A percentile compares a stretch with the other conserved stretches of the same genome.
These are phyloP conservation scores for Aspergillus indologenus DNA, from an alignment of 495 filamentous ascomycete species.

Conservation along the genomic window DNA sequence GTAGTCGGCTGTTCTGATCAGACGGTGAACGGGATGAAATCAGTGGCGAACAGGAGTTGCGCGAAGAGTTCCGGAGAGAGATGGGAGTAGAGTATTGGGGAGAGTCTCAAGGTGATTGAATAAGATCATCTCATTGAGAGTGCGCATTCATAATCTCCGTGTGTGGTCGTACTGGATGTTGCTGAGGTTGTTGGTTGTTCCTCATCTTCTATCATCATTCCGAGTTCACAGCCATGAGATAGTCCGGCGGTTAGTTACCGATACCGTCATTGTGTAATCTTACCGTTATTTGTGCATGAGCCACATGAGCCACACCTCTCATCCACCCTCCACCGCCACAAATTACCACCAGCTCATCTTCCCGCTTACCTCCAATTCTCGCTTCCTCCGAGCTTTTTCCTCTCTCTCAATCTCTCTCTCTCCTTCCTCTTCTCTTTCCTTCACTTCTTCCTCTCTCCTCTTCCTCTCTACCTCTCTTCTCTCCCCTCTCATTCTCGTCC, in stretches of 20 bases:
- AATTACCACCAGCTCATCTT: slow-evolving; percentile 8
- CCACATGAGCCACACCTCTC: slow-evolving; percentile 1
- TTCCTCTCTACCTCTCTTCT: slow-evolving; percentile 24
- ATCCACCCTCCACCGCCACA: not conserved
- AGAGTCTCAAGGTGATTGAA: not conserved
- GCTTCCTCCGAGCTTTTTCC: slow-evolving; percentile 6
- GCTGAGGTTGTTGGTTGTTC: no score
- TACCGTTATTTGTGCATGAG: not conserved
- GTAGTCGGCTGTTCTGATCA: slow-evolving; percentile 1
- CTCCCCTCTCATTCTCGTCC: slow-evolving; percentile 23
- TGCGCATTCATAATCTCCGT: not conserved
- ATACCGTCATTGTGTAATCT: not conserved
- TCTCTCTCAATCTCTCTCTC: slow-evolving; percentile 21
- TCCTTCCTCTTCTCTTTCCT: slow-evolving; percentile 14
- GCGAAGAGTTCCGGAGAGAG: not conserved
- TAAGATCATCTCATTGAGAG: not conserved
- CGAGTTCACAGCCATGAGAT: no score
- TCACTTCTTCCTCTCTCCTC: slow-evolving; percentile 21
- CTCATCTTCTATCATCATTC: no score
- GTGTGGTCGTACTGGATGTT: not conserved
- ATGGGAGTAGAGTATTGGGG: not conserved
- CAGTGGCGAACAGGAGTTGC: slow-evolving; percentile 8
- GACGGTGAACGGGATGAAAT: slow-evolving; percentile 1
- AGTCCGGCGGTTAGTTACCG: no score
- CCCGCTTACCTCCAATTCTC: slow-evolving; percentile 6